Base-by-base conservation (phyloP, 2,329 filamentous ascomycete species). In the Talaromyces sp. region DNA sequence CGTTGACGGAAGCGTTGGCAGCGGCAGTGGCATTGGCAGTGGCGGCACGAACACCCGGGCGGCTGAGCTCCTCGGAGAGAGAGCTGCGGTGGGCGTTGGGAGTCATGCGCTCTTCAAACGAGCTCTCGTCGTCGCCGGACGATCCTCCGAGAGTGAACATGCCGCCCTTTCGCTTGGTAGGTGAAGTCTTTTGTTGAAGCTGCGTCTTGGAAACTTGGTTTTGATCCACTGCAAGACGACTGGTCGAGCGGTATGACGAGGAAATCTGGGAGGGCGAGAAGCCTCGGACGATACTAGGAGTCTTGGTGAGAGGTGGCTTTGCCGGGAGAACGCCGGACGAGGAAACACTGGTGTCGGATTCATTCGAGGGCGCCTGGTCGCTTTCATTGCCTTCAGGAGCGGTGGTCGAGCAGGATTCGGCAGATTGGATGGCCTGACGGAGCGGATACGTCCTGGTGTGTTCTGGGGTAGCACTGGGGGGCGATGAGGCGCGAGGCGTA, bases 111-210 rank as follows among this genome's bases (percentile, higher is more conserved):
- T 84, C 82, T 65, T 88, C 85, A 53, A 88, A 83, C 0, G 92
- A 96, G 73, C 88, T 90, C 64, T 90, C 88, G 63, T 95, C 91
- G 67, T 93, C 92, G 32, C 89, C 92, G 57, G 91, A 96, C 0
- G 92, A 96, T 58, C 92, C 92, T 56, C 92, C 92, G 7, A 96
- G 83, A 6, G 81, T 80, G 67, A 85, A 85, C 76, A 88, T 86
- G 56, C 86, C 83, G 68, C 85, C 85, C 69, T 92, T 88, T 66
- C 85, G 85, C 78, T 89, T 91, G 62, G 77, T 69, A 66, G 77
- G 72, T 6, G 72, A 73, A 42, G 84, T 80, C 28, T 71, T 83
- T 19, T 83, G 81, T 67, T 88, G 62, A 2, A 56, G 30, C n/a
- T 58, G 55, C 39, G 47, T 84, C 11, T 82, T 79, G 42, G 83